phyloP scores from a whole-genome alignment of 345 rosid species.

The Noccaea caerulescens region DNA sequence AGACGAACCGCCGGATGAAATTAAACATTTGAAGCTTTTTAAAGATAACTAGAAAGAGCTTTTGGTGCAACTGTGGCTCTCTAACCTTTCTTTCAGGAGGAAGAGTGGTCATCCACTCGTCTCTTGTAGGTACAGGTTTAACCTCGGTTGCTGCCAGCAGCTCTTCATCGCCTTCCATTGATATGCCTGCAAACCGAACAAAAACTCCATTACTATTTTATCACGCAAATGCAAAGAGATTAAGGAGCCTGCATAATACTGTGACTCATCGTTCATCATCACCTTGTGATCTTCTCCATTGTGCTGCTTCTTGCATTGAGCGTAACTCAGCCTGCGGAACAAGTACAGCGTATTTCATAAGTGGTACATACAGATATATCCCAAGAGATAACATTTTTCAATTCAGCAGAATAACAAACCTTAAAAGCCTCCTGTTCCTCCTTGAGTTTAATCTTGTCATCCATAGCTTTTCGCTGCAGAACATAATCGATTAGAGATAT shows the following conservation, averaged over 20 bases:
- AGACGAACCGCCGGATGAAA: constrained; percentile 20
- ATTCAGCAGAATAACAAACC: constrained; percentile 53
- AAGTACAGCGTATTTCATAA: not conserved
- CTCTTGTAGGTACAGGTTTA: constrained; percentile 70
- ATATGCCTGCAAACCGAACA: constrained; percentile 64
- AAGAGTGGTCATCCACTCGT: constrained; percentile 97
- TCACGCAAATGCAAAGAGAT: constrained; percentile 10
- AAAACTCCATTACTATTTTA: constrained; percentile 8
- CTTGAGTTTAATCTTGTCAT: constrained; percentile 85
- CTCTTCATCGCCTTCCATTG: constrained; percentile 96
- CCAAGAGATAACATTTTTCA: not conserved
- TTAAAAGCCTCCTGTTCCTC: constrained; percentile 86
- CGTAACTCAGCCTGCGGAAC: constrained; percentile 66
- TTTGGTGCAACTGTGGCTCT: constrained; percentile 26
- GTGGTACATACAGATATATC: constrained; percentile 17
- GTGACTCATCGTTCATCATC: constrained; percentile 6
- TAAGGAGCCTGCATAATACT: constrained; percentile 13
- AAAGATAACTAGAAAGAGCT: not conserved
- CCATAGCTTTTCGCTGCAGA: constrained; percentile 78
- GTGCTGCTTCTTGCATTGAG: constrained; percentile 92
- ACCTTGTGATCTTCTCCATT: constrained; percentile 95
- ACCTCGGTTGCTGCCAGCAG: constrained; percentile 71
- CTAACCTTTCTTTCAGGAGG: constrained; percentile 91
- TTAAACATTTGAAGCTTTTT: constrained; percentile 4
- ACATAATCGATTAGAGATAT: constrained; percentile 20